These are phyloP conservation scores for Nidula niveotomentosa DNA, from an alignment of 1,284 basidiomycete species.

Conservation along the genomic window DNA sequence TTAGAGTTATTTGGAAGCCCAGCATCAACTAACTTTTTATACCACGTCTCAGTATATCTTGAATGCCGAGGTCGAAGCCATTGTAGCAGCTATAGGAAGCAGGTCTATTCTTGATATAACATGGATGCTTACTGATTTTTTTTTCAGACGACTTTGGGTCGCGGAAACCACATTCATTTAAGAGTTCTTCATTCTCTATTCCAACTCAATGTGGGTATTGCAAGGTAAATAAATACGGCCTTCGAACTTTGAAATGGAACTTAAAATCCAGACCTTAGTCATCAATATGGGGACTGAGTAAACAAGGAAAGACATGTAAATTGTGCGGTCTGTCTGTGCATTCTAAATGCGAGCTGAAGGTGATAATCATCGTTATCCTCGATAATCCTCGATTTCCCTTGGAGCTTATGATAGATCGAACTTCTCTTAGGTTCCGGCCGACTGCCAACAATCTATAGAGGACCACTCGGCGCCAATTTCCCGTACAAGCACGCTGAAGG, in stretches of 20 bases:
- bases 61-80: slow-evolving; percentile 59
- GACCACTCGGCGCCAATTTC: slow-evolving; percentile 17
- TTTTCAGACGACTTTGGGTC: slow-evolving; percentile 67
- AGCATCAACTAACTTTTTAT: slow-evolving; percentile 59
- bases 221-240: slow-evolving; percentile 45
- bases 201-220: slow-evolving; percentile 81
- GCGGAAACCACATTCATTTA: slow-evolving; percentile 75
- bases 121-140: slow-evolving; percentile 2
- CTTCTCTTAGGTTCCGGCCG: slow-evolving; percentile 64
- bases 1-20: slow-evolving; percentile 65
- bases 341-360: slow-evolving; percentile 83
- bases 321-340: slow-evolving; percentile 81
- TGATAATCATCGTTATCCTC: slow-evolving; percentile 17
- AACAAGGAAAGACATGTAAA: slow-evolving; percentile 82
- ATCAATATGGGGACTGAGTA: slow-evolving; percentile 83
- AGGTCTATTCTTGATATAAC: slow-evolving; percentile 15
- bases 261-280: slow-evolving; percentile 37
- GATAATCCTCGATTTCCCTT: slow-evolving; percentile 7
- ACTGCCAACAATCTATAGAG: slow-evolving; percentile 45
- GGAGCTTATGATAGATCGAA: slow-evolving; percentile 1
- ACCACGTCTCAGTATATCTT: slow-evolving; percentile 54
- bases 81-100: slow-evolving; percentile 68
- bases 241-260: not conserved
- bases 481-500: slow-evolving; percentile 16
- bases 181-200: slow-evolving; percentile 81